These are phyloP conservation scores for Pleurozium schreberi DNA, from an alignment of 225 moss, liverwort and hornwort genomes.

Conservation along the genomic window DNA sequence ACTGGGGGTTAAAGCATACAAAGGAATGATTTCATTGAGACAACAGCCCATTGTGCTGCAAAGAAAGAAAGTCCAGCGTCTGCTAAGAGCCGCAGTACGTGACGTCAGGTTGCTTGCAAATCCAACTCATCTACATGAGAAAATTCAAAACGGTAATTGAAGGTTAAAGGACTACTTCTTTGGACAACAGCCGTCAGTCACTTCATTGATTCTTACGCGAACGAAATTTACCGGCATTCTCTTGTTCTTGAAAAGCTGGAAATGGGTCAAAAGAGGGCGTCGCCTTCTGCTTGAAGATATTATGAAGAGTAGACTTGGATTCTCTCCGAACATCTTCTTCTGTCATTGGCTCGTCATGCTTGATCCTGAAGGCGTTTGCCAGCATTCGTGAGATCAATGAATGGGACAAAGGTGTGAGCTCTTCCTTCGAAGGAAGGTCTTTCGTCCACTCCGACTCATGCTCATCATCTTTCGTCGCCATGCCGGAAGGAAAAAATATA, in stretches of 20 bases:
- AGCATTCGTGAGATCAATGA: conserved; percentile 58
- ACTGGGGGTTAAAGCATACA: neutral
- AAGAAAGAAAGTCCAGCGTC: neutral
- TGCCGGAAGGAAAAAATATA: neutral
- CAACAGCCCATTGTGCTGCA: neutral
- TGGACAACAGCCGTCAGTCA: neutral
- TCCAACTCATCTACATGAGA: neutral
- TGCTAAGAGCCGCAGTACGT: neutral
- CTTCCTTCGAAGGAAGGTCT: conserved; percentile 62
- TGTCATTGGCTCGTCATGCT: conserved; percentile 31
- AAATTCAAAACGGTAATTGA: neutral
- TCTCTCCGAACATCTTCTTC: conserved; percentile 50
- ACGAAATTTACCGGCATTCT: neutral
- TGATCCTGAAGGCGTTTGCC: conserved; percentile 69
- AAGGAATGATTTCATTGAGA: neutral
- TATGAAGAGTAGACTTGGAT: conserved; percentile 19
- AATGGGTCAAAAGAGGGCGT: conserved; percentile 57
- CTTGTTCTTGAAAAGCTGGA: conserved; percentile 41
- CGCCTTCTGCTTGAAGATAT: conserved; percentile 14
- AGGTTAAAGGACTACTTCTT: neutral
- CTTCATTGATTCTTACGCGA: neutral
- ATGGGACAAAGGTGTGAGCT: conserved; percentile 73
- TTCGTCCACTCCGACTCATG: conserved; percentile 76
- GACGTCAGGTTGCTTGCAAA: neutral
- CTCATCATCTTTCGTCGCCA: conserved; percentile 49